Conservation (phyloP, 805 yeast genomes). For the Ogataea dorogensis region DNA sequence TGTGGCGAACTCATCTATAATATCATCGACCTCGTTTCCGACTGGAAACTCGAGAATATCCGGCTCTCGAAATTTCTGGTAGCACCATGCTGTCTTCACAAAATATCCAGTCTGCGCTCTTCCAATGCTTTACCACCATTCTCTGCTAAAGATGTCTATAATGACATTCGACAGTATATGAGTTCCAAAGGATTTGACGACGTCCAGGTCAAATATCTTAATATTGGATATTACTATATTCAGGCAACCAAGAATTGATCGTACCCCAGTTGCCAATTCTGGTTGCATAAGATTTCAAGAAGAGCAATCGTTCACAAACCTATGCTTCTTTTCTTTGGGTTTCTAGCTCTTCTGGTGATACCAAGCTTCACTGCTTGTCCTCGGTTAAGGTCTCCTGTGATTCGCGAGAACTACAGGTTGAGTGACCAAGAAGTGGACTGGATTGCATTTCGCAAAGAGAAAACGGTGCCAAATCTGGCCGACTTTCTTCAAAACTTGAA, state of each 20-base stretch:
- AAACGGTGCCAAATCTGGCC: slow-evolving; percentile 42
- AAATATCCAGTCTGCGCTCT: slow-evolving; percentile 13
- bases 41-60: slow-evolving; percentile 1
- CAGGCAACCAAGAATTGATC: slow-evolving; percentile 2
- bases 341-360: too few species aligned
- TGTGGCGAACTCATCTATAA: slow-evolving; percentile 30
- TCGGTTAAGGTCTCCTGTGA: neutral
- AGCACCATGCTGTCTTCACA: slow-evolving; percentile 26
- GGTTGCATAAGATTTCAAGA: too few species aligned
- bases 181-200: slow-evolving; percentile 7
- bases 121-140: neutral
- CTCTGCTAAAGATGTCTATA: slow-evolving; percentile 1
- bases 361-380: too few species aligned
- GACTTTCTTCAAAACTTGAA: slow-evolving; percentile 44
- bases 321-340: too few species aligned
- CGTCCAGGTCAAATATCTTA: slow-evolving; percentile 13
- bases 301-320: too few species aligned
- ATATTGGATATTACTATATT: slow-evolving; percentile 17
- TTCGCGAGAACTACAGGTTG: neutral
- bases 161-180: slow-evolving; percentile 12
- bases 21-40: slow-evolving; percentile 16
- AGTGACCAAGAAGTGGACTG: slow-evolving; percentile 31
- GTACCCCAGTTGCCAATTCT: neutral
- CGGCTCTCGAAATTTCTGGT: slow-evolving; percentile 8
- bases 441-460: slow-evolving; percentile 45